Evolutionary conservation across 192 early-diverging fungal species (phyloP), one percentile per base, ranked within the genome.

Genomic region (Coemansia sp.): DNA sequence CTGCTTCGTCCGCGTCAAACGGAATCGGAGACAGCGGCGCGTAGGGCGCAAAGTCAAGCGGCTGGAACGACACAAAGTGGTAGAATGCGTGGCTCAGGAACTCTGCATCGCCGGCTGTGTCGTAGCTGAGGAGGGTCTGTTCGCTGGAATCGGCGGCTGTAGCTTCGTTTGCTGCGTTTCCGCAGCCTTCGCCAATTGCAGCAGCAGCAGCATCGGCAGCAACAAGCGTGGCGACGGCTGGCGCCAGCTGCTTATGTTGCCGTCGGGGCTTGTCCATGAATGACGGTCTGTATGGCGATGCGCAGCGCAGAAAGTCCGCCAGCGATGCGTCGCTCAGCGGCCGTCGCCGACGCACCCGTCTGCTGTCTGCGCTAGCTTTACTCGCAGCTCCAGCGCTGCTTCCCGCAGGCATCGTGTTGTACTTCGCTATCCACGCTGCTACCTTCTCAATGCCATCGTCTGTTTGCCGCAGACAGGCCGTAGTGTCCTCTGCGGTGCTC

Each of bases 1-100:
- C 32, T 9, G 55, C 41, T 8, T 42, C 43, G 21, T 62, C 21
- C 61, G 26, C 15, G 15, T 37, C 39, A 5, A 15, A 36, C 40
- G 41, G 18, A 7, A 46, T 13, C 39, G 32, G 32, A 1, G 42
- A n/a, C 8, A 37, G 48, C 7, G 67, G 46, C 40, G 67, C 52
- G 18, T 45, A 21, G 2, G 64, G 43, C 15, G 51, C 45, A 70
- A 82, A 82, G 48, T 82, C 79, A 6, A 73, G 64, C 32, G 79
- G 71, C 43, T 82, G 74, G 62, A 82, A 82, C 11, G 74, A 66
- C 5, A 65, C 74, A 68, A 82, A 82, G 51, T 68, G 56, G n/a
- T 56, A 22, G 39, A 82, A 56, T 10, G 71, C 79, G 36, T 73
- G 74, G 41, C 68, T 52, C n/a, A 82, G 61, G 48, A 76, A 70